These are phyloP conservation scores for Yarrowia alimentaria DNA, from an alignment of 805 yeast species.

Conservation along the genomic window DNA sequence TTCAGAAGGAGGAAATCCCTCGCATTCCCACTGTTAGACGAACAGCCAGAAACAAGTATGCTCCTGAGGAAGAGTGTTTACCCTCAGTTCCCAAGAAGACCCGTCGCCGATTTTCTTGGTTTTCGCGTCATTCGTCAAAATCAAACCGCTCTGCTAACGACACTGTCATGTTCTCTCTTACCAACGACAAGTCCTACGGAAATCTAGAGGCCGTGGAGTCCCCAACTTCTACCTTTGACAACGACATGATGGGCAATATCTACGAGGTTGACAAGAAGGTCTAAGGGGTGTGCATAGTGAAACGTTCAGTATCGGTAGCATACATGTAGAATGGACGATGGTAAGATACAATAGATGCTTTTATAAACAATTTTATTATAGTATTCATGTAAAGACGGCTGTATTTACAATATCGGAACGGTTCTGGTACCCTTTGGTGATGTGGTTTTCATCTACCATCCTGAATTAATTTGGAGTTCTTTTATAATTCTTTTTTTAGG, in stretches of 20 bases:
- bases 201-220: slow-evolving; percentile 7
- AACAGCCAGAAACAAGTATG: neutral
- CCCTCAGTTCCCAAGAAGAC: neutral
- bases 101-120: slow-evolving; percentile 3
- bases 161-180: neutral
- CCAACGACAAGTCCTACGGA: neutral
- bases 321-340: too few relatives aligned
- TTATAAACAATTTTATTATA: too few relatives aligned
- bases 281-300: neutral
- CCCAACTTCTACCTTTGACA: slow-evolving; percentile 2
- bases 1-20: slow-evolving; percentile 8
- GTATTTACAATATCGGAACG: too few relatives aligned
- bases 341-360: too few relatives aligned
- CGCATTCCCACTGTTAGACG: too few relatives aligned
- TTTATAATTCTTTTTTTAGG: too few relatives aligned
- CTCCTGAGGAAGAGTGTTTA: slow-evolving; percentile 18
- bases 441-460: too few relatives aligned
- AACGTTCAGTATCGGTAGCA: too few relatives aligned
- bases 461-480: too few relatives aligned
- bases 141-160: neutral
- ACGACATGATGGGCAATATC: neutral
- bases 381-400: too few relatives aligned
- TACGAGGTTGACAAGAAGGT: slow-evolving; percentile 13
- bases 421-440: too few relatives aligned
- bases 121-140: neutral